These are phyloP conservation scores for Takakia lepidozioides DNA, from an alignment of 225 moss, liverwort and hornwort genomes.

Conservation along the genomic window DNA sequence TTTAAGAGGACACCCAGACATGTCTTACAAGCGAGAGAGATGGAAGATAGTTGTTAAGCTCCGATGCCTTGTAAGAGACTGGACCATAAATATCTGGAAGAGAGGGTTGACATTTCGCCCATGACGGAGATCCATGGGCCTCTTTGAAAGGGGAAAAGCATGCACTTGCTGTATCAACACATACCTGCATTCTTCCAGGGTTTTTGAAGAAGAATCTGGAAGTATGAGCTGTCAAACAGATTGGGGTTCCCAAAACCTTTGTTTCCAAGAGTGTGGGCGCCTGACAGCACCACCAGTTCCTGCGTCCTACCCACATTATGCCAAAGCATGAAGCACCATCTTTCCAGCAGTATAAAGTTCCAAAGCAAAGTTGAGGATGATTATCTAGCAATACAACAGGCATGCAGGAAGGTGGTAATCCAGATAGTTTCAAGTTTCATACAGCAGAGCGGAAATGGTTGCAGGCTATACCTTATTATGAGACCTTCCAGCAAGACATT, in stretches of 20 bases:
- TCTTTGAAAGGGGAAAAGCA: neutral
- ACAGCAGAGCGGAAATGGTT: too few species aligned
- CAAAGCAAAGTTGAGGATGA: too few species aligned
- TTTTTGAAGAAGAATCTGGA: conserved; percentile 62
- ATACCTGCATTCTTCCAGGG: conserved; percentile 62
- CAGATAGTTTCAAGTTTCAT: too few species aligned
- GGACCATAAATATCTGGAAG: neutral
- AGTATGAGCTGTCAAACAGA: conserved; percentile 81
- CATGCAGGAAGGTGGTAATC: too few species aligned
- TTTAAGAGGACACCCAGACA: too few species aligned
- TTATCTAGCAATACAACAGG: too few species aligned
- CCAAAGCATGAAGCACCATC: too few species aligned
- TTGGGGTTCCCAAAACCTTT: conserved; percentile 92
- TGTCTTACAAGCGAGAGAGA: too few species aligned
- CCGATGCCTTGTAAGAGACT: neutral
- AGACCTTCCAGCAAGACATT: too few species aligned
- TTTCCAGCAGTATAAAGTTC: too few species aligned
- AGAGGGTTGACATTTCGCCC: neutral
- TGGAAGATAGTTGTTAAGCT: neutral
- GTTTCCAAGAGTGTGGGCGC: conserved; percentile 82
- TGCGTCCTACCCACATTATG: conserved; percentile 60
- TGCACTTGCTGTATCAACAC: neutral
- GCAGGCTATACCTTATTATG: too few species aligned
- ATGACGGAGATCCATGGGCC: too few species aligned
- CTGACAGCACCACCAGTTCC: conserved; percentile 80